phyloP scores from a whole-genome alignment of 352 stramenopile genomes.

The Pythium grandisporangium region DNA sequence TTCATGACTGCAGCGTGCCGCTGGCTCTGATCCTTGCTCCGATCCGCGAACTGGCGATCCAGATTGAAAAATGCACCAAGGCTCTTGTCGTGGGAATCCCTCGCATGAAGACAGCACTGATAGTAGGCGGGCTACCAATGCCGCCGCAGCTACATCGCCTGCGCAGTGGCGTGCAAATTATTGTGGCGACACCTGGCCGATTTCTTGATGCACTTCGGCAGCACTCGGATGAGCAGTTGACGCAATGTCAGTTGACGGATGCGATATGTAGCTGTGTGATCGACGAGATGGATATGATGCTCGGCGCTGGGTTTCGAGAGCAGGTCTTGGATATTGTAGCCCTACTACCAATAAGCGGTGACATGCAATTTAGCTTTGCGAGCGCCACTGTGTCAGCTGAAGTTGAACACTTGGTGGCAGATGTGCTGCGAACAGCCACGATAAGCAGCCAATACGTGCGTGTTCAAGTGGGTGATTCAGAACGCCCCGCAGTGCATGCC shows the following conservation, averaged over 20 bases:
- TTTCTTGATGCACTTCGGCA: conserved; percentile 42
- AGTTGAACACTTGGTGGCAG: conserved; percentile 24
- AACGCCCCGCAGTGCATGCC: too few relatives aligned
- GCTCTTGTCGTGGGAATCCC: conserved; percentile 37
- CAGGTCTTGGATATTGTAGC: conserved; percentile 39
- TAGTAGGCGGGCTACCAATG: conserved; percentile 58
- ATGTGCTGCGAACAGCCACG: too few relatives aligned
- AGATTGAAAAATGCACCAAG: conserved; percentile 61
- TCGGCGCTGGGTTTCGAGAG: conserved; percentile 43
- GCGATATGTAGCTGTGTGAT: conserved; percentile 44
- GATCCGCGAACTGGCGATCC: conserved; percentile 62
- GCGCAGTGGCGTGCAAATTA: conserved; percentile 38
- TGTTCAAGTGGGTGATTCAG: conserved; percentile 24
- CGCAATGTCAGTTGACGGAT: conserved; percentile 7
- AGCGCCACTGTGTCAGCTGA: conserved; percentile 45
- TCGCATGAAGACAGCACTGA: conserved; percentile 54
- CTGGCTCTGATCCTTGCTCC: conserved; percentile 45
- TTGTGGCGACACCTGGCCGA: conserved; percentile 56
- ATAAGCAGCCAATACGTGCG: too few relatives aligned
- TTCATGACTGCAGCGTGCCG: neutral
- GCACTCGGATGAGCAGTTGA: neutral
- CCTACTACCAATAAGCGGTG: conserved; percentile 10
- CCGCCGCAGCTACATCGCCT: conserved; percentile 59
- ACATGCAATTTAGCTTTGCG: conserved; percentile 42
- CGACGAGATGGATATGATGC: conserved; percentile 74